Evolutionary conservation across 2,329 filamentous ascomycete species (phyloP), one percentile per base, ranked within the genome.

Genomic region (Mycocentrospora acerina): DNA sequence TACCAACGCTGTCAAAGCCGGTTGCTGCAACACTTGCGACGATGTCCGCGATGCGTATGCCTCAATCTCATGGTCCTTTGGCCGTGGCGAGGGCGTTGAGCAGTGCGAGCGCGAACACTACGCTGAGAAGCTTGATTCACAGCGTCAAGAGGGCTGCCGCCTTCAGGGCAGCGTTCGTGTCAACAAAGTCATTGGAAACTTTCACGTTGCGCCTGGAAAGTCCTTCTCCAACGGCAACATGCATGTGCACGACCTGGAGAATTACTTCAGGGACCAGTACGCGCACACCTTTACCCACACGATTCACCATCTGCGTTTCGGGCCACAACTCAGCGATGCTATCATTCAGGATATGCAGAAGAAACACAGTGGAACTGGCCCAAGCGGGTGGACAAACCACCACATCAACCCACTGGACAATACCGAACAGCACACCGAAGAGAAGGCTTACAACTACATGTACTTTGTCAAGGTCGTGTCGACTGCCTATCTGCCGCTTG

Each of bases 401-500:
- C 90, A 97, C 68, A 71, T 88, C 53, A 96, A 97, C 69, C 93
- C 93, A 4, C 81, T 98, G 4, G 94, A 98, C 61, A 77, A 79
- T 36, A 87, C 85, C 3, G 73, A 79, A 48, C 90, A 97, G 74
- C 71, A 77, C 35, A 94, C 89, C 2, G 74, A 79, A 24, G 90
- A 96, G 60, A 81, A 88, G 53, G 86, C 86, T 50, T 96, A 79
- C 77, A 98, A 96, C 75, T 98, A 85, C 70, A 95, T 97, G 89
- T 98, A 98, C 76, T 98, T 98, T 70, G 79, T 98, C 70, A 98
- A 98, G 77, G 93, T 98, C 40, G 93, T 98, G 22, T 89, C 88
- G 3, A 98, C 93, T 2, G 91, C 90, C 1, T 98, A 97, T 67
- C 79, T 97, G 17, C 90, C 93, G 2, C 79, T 98, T 2, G 90